Base-by-base conservation (phyloP, 1,284 basidiomycete genomes). In the Boletellus deceptivus region DNA sequence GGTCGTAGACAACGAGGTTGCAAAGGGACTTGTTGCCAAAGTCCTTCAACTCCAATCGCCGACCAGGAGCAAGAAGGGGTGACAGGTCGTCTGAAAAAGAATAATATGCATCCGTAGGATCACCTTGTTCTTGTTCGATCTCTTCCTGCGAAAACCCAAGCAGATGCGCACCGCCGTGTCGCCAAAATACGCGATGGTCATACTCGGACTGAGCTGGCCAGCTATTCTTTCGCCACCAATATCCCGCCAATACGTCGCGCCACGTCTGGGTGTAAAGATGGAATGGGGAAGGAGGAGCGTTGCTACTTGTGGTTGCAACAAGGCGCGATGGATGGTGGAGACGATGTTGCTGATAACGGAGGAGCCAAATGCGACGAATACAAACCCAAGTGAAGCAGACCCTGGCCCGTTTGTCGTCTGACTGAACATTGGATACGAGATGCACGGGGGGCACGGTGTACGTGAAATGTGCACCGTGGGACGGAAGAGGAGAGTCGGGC, bases 1-100 rank as follows among this genome's bases (percentile, higher is more conserved):
- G 43, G 22, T 53, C 49, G 8, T 53, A 53, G 3, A 53, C 14
- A 6, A 53, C 34, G 4, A 53, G 20, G 13, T 53, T 53, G 8
- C 38, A 53, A 1, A 53, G 13, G 7, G 4, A 3, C 34, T 53
- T 53, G 52, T 37, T 47, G 6, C 47, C 29, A 10, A 53, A 53
- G 5, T 53, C 43, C 5, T 42, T 41, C 1, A 46, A 5, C 14
- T 53, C 50, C 20, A 53, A 5, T 16, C 27, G 20, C 25, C 38
- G 38, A 2, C 3, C 38, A 10, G 25, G n/a, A 0, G 14, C 1
- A 4, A 53, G 43, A 13, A 46, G 33, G 10, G 51, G 43, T 0
- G 43, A 45, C 8, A 45, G 24, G 17, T 42, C 27, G 1, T 41
- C 25, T 0, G 5, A 36, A 6, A 46, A 3, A 4, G 51, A 52